Evolutionary conservation across 148 eudicot genomes (phyloP).

Genomic region (Fallopia convolvulus): DNA sequence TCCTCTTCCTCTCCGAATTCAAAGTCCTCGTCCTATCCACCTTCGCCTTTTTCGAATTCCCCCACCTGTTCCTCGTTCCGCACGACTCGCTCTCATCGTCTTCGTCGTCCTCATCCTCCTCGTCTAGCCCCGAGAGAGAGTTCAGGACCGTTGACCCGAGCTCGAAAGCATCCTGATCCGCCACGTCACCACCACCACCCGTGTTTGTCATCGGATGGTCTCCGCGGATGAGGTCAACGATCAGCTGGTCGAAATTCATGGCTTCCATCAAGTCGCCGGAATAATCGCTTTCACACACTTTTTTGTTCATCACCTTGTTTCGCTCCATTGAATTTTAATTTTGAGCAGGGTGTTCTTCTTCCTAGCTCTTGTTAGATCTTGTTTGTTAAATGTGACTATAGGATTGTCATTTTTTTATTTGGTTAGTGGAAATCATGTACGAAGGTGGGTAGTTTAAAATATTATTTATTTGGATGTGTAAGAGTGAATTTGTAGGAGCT

Average conservation of each 20-base stretch:
- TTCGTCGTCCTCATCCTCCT: background rate
- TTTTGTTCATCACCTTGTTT: background rate
- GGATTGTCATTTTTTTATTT: background rate
- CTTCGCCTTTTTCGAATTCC: constrained; percentile 25
- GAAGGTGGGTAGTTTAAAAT: background rate
- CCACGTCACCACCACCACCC: too few relatives aligned
- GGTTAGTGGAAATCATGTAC: background rate
- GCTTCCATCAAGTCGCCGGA: background rate
- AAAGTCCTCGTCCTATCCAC: constrained; percentile 67
- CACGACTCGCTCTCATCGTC: background rate
- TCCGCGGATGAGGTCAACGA: background rate
- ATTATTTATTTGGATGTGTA: background rate
- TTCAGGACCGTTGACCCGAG: background rate
- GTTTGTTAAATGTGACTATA: background rate
- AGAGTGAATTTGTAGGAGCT: background rate
- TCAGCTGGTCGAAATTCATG: background rate
- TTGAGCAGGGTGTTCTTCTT: background rate
- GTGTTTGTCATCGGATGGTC: too few relatives aligned
- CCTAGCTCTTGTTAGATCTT: background rate
- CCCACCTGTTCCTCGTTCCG: background rate
- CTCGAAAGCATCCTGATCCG: background rate
- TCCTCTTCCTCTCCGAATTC: constrained; percentile 66
- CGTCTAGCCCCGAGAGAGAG: background rate
- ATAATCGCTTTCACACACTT: background rate
- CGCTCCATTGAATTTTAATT: background rate